Evolutionary conservation across 2,329 filamentous ascomycete species (phyloP), one percentile per base, ranked within the genome.

Genomic region (Botryotinia globosa): DNA sequence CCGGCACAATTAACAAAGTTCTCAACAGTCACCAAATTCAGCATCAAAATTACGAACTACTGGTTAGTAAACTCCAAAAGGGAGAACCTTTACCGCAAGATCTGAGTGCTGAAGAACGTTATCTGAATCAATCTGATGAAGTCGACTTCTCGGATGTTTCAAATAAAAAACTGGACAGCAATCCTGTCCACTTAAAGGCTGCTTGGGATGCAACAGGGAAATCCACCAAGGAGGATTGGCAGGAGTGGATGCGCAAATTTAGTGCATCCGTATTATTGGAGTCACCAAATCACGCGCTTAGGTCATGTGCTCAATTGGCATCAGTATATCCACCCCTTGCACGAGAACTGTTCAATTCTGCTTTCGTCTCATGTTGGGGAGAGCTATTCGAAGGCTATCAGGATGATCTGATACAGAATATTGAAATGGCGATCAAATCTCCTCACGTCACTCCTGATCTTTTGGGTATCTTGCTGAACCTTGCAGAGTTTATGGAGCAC

Each of bases 401-500:
- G 79, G 95, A 99, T 80, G 96, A 99, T 81, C 88, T 99, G 58
- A 97, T 99, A 68, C 91, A 92, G 70, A 97, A 97, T 37, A 97
- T 99, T 69, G 96, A 99, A 81, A 94, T 92, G 75, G 96, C 97
- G 0, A 92, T 99, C 77, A 96, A 94, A 71, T 98, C 95, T 5
- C 92, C 95, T 69, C 95, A 98, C 77, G 97, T 99, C 20, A 95
- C 96, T 0, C 96, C 97, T 0, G 97, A 99, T 81, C 91, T 99
- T 76, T 85, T 99, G 14, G 95, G 97, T 74, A 91, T 98, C 67
- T 86, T 99, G 42, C 89, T 99, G 66, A 99, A 99, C 79, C 87
- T 99, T 68, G 96, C 96, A 34, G 96, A 99, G 81, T 99, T 99
- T 82, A 99, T 99, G 96, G 96, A 99, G 81, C 96, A 99, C 80